phyloP scores from a whole-genome alignment of 495 filamentous ascomycete species.

The Hypoxylon perforatum region DNA sequence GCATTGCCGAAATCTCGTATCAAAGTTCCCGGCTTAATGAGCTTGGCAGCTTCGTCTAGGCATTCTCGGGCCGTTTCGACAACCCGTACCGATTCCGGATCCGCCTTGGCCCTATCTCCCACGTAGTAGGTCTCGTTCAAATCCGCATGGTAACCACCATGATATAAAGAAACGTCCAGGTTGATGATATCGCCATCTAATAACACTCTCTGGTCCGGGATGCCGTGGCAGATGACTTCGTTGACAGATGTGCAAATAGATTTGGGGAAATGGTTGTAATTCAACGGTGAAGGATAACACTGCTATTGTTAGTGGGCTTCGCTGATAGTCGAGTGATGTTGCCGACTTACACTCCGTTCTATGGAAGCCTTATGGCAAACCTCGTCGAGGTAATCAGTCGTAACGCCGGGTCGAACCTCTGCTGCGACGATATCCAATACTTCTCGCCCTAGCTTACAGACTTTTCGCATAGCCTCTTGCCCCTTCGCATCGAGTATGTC shows the following conservation, averaged over 20 bases:
- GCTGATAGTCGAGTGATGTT: slow-evolving; percentile 1
- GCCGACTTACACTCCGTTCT: slow-evolving; percentile 80
- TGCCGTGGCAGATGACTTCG: slow-evolving; percentile 96
- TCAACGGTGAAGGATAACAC: slow-evolving; percentile 96
- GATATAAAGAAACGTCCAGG: slow-evolving; percentile 88
- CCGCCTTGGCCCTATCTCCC: slow-evolving; percentile 76
- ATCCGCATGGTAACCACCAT: slow-evolving; percentile 88
- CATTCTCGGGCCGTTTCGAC: slow-evolving; percentile 86
- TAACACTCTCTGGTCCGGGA: slow-evolving; percentile 81
- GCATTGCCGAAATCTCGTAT: slow-evolving; percentile 86
- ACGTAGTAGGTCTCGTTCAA: slow-evolving; percentile 95
- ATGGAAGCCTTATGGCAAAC: slow-evolving; percentile 95
- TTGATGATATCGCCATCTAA: slow-evolving; percentile 90
- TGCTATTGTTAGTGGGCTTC: slow-evolving; percentile 51
- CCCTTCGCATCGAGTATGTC: slow-evolving; percentile 80
- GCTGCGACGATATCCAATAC: slow-evolving; percentile 91
- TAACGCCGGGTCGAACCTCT: slow-evolving; percentile 85
- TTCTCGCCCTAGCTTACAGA: slow-evolving; percentile 88
- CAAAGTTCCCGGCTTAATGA: slow-evolving; percentile 86
- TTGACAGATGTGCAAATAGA: slow-evolving; percentile 96
- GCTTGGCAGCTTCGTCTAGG: slow-evolving; percentile 81
- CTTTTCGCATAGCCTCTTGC: slow-evolving; percentile 89
- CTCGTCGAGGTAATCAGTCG: slow-evolving; percentile 96
- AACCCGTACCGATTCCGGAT: slow-evolving; percentile 84
- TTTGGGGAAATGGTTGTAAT: slow-evolving; percentile 97